These are phyloP conservation scores for Secale cereale DNA, from an alignment of 176 grass and related monocot genomes.

Conservation along the genomic window DNA sequence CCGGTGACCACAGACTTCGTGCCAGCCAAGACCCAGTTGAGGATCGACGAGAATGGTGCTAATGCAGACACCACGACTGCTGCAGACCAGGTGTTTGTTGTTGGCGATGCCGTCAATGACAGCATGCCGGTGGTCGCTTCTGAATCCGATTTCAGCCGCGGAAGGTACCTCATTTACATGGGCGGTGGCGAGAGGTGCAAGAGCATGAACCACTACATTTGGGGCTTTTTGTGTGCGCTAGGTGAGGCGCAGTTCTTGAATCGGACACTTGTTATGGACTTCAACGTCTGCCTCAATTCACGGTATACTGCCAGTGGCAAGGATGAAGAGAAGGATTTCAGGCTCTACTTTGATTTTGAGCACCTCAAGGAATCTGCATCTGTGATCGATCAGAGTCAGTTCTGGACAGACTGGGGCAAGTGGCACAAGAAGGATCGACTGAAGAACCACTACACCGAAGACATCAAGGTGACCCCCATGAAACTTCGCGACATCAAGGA, in stretches of 20 bases:
- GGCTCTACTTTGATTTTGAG: constrained; percentile 93
- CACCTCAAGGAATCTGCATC: constrained; percentile 73
- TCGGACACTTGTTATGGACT: constrained; percentile 85
- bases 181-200: constrained; percentile 93
- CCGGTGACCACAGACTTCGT: constrained; percentile 26
- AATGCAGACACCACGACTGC: constrained; percentile 33
- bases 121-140: constrained; percentile 68
- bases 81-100: constrained; percentile 33
- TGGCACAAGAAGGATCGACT: constrained; percentile 72
- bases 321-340: constrained; percentile 82
- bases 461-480: constrained; percentile 81
- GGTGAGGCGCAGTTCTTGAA: constrained; percentile 92
- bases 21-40: constrained; percentile 37
- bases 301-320: constrained; percentile 55
- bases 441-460: constrained; percentile 66
- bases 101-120: constrained; percentile 81
- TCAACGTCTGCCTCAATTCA: constrained; percentile 65
- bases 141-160: constrained; percentile 58
- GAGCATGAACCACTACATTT: constrained; percentile 93
- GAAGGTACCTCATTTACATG: constrained; percentile 74
- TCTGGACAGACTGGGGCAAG: constrained; percentile 78
- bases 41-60: constrained; percentile 59
- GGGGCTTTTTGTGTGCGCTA: constrained; percentile 80
- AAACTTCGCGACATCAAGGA: constrained; percentile 66
- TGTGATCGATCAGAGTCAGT: constrained; percentile 72